Evolutionary conservation across 352 stramenopile species (phyloP), one percentile per base, ranked within the genome.

Genomic region (Globisporangium splendens): DNA sequence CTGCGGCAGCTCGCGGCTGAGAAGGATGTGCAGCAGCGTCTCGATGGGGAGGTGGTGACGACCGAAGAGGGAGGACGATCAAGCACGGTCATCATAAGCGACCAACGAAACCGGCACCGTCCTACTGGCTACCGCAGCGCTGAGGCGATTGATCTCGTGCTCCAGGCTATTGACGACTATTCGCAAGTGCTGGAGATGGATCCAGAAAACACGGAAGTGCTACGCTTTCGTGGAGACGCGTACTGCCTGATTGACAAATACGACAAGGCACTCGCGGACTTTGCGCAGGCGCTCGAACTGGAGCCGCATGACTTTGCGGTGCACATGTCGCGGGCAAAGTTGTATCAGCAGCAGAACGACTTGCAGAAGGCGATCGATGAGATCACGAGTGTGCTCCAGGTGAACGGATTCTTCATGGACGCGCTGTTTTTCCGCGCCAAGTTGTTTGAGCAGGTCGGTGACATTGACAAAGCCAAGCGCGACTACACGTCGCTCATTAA

Each of bases 401-500:
- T 76, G 8, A 92, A 79, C 53, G 79, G 79, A 0, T 89, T 90
- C 68, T 89, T 90, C 39, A 65, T 92, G n/a, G 75, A 89, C 46
- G 82, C 75, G 11, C 39, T 92, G 20, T 88, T 89, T 52, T 63
- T 90, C 22, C 68, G 82, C 42, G 79, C 76, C 0, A 67, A 72
- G 46, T 61, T 92, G 47, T 84, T 74, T 54, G 77, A 86, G 24
- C 56, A 78, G 8, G 38, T 75, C 1, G 74, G 67, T 0, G 66
- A 70, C 3, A 59, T 68, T 1, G 50, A 68, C 39, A 70, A 83
- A 24, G 79, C 82, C 0, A 64, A 79, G 43, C 52, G 61, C 1
- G 82, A 92, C 61, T 90, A 90, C 61, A 79, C 82, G 10, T 77
- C 76, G 13, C 86, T 92, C 46, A 73, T 92, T 41, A 69, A 91